Percentiles rank a stretch among this genome's conserved stretches.
These are phyloP conservation scores for Arthrobotrys sphaeroides DNA, from an alignment of 2,329 filamentous ascomycete species.

Conservation along the genomic window DNA sequence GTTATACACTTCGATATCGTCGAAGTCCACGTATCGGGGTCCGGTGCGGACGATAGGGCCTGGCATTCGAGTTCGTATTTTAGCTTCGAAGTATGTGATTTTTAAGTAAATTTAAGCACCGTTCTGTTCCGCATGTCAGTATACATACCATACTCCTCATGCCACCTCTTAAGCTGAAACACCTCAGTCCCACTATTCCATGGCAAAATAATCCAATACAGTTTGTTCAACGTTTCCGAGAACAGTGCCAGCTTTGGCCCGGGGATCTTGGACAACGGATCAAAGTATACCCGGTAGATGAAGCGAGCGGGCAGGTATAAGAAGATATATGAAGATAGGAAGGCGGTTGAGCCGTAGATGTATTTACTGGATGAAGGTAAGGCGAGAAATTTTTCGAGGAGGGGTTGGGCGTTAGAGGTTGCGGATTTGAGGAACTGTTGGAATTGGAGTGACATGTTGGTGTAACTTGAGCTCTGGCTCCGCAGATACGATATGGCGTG, in stretches of 20 bases:
- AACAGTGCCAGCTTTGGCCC: constrained; percentile 60
- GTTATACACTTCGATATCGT: constrained; percentile 58
- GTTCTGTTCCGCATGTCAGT: neutral
- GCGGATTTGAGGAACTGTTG: neutral
- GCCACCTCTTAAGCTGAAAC: constrained; percentile 6
- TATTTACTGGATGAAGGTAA: neutral
- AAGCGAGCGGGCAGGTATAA: constrained; percentile 18
- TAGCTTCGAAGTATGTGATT: no score
- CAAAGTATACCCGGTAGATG: constrained; percentile 59
- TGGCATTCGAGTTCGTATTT: no score
- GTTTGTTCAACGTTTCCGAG: constrained; percentile 59
- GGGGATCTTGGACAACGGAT: constrained; percentile 59
- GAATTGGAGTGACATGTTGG: neutral
- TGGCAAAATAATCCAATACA: constrained; percentile 58
- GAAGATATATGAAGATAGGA: neutral
- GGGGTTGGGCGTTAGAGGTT: neutral
- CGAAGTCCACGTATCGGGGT: constrained; percentile 59
- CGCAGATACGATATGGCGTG: no score
- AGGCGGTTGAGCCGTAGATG: neutral
- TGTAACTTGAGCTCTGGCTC: neutral
- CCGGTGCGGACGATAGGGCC: constrained; percentile 62
- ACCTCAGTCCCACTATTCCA: neutral
- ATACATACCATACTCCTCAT: constrained; percentile 28
- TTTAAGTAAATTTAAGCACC: neutral
- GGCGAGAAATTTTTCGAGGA: neutral